Base-by-base conservation (phyloP, 306 rosid genomes). In the Prunus mongolica region DNA sequence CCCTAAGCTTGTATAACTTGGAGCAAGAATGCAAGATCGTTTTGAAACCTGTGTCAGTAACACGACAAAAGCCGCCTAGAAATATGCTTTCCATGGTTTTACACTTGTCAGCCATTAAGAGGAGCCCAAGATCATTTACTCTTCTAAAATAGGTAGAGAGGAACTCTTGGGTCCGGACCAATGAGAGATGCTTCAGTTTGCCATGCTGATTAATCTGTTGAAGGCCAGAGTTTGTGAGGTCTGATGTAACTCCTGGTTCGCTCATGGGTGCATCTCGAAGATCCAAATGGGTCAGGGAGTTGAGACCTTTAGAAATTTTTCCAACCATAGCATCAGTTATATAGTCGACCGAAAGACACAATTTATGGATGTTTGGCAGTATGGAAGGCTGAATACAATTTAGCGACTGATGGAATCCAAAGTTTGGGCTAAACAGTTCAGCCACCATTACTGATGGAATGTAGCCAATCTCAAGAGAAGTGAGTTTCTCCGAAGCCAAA, bases 61-160 rank as follows among this genome's bases (percentile, higher is more conserved):
- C 98, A 12, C 97, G 97, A 73, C 97, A 95, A 82, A 95, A 95
- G 81, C 98, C 98, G 30, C 97, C 93, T 14, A 95, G 92, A 76
- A 85, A 88, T 86, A 95, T 92, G 82, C 96, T 95, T 83, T 95
- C 98, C 85, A 95, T 76, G 77, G 83, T 81, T 32, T 86, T 82
- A 67, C 97, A 95, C 71, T 89, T 91, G 71, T 95, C 98, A 18
- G 96, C 97, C 96, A 95, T 84, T 74, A 92, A 80, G 82, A 95
- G 98, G 66, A 95, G 78, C 38, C 97, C 98, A 15, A 89, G 85
- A 84, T 95, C 97, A 67, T 92, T 95, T 24, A 95, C 98, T 82
- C 97, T 87, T 76, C 89, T 89, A 76, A 95, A 92, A 84, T 83
- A 86, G 56, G 93, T 86, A 19, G 82, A 58, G 28, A 86, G 75